Evolutionary conservation across 108 stramenopile species (phyloP).

Genomic region (Pseudonitzschia multiseries): DNA sequence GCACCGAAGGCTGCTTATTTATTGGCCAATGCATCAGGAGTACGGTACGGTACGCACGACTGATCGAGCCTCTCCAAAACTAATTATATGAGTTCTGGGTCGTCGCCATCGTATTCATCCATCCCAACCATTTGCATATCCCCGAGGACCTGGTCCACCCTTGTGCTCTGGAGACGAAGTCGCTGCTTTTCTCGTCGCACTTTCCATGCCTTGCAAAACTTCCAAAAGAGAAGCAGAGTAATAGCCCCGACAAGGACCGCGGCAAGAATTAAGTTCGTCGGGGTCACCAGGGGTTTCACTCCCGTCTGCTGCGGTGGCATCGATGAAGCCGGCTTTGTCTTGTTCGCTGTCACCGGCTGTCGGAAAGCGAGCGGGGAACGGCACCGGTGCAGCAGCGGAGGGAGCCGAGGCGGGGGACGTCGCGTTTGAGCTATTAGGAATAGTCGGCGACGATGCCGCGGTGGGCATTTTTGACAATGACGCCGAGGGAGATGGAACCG

Average conservation of each 20-base stretch:
- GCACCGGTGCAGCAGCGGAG: not conserved
- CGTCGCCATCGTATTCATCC: constrained; percentile 40
- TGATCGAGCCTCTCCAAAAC: too few species aligned
- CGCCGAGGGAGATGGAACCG: not conserved
- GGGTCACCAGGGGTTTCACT: not conserved
- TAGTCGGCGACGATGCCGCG: not conserved
- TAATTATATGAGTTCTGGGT: constrained; percentile 38
- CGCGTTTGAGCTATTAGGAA: not conserved
- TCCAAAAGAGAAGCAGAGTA: constrained; percentile 16
- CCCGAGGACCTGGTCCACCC: constrained; percentile 39
- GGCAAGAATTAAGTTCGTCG: not conserved
- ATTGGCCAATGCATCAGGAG: too few species aligned
- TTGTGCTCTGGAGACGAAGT: constrained; percentile 31
- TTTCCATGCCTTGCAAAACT: constrained; percentile 34
- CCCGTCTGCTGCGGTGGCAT: not conserved
- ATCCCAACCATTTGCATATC: constrained; percentile 43
- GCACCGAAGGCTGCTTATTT: too few species aligned
- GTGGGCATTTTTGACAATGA: not conserved
- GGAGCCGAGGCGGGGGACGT: not conserved
- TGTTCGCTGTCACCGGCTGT: not conserved
- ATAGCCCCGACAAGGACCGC: not conserved
- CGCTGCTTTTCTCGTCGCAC: constrained; percentile 33
- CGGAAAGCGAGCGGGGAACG: not conserved
- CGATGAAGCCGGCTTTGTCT: not conserved
- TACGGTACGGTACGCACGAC: too few species aligned